Percentiles rank a stretch among this genome's conserved stretches.
These are phyloP conservation scores for Lecanicillium sp. DNA, from an alignment of 2,329 filamentous ascomycete species.

Conservation along the genomic window DNA sequence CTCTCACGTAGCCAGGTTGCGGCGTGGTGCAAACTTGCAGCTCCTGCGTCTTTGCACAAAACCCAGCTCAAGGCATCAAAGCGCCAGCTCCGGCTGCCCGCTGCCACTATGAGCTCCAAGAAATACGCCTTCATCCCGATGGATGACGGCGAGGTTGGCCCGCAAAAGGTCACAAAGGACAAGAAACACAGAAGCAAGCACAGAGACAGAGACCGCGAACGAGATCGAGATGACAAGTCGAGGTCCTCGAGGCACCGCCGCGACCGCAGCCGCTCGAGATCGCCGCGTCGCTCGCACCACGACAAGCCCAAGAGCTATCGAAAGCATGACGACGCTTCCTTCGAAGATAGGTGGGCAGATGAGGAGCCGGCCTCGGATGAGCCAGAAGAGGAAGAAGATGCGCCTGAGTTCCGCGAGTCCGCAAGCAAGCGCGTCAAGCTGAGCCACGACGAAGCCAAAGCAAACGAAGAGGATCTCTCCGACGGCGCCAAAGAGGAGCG, in stretches of 20 bases:
- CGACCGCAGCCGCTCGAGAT: constrained; percentile 25
- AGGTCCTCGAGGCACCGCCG: constrained; percentile 15
- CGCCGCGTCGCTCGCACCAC: constrained; percentile 19
- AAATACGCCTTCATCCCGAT: constrained; percentile 61
- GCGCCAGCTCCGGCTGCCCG: too few relatives aligned
- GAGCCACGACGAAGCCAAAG: constrained; percentile 41
- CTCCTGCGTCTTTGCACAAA: too few relatives aligned
- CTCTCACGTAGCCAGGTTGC: too few relatives aligned
- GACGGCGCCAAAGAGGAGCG: constrained; percentile 52
- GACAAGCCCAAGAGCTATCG: constrained; percentile 34
- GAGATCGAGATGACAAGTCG: constrained; percentile 16
- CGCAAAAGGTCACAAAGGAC: constrained; percentile 43
- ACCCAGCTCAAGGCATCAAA: too few relatives aligned
- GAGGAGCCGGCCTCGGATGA: constrained; percentile 50
- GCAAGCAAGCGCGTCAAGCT: constrained; percentile 64
- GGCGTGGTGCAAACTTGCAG: too few relatives aligned
- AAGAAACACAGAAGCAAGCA: constrained; percentile 37
- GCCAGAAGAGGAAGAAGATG: constrained; percentile 35
- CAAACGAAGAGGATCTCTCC: constrained; percentile 41
- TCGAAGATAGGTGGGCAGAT: constrained; percentile 77
- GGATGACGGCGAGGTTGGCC: constrained; percentile 55
- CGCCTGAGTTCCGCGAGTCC: constrained; percentile 58
- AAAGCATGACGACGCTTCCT: constrained; percentile 40
- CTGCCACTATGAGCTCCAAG: constrained; percentile 43
- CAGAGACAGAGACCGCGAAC: constrained; percentile 10